Percentiles rank a stretch among this genome's conserved stretches.
Evolutionary conservation across 768 basidiomycete genomes (phyloP).

Genomic region (Tulasnella sp.): DNA sequence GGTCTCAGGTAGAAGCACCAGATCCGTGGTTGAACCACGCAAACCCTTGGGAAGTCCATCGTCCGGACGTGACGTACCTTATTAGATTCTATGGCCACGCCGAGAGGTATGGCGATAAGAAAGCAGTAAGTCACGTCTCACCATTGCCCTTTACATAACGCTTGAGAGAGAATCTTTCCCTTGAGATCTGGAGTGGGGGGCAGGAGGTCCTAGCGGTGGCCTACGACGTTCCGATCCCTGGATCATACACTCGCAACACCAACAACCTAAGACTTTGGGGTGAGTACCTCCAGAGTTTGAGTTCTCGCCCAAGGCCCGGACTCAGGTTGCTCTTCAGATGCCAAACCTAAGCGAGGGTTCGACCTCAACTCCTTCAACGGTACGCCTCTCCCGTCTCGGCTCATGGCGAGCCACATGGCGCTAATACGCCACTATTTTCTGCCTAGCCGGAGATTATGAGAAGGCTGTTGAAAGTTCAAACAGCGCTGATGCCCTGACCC

Average conservation of each 20-base stretch:
- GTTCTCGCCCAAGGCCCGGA: neutral
- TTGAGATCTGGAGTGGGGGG: constrained; percentile 59
- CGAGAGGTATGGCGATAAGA: constrained; percentile 55
- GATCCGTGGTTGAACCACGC: constrained; percentile 89
- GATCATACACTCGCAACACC: constrained; percentile 72
- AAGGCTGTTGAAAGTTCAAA: constrained; percentile 82
- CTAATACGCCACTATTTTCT: constrained; percentile 22
- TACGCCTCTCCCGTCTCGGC: constrained; percentile 36
- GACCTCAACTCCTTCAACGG: constrained; percentile 95
- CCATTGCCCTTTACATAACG: neutral
- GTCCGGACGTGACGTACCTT: constrained; percentile 78
- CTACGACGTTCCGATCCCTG: constrained; percentile 93
- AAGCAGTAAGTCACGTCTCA: constrained; percentile 16
- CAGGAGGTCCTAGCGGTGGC: constrained; percentile 92
- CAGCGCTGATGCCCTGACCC: constrained; percentile 88
- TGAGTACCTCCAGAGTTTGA: constrained; percentile 60
- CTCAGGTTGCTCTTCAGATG: constrained; percentile 16
- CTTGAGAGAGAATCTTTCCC: constrained; percentile 24
- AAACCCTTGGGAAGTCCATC: constrained; percentile 78
- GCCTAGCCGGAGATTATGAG: constrained; percentile 85
- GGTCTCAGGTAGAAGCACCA: constrained; percentile 69
- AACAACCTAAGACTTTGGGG: constrained; percentile 71
- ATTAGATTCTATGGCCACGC: constrained; percentile 87
- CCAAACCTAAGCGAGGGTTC: constrained; percentile 82
- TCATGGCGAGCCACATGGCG: neutral